phyloP scores from a whole-genome alignment of 352 stramenopile species.

The Pythium biforme region DNA sequence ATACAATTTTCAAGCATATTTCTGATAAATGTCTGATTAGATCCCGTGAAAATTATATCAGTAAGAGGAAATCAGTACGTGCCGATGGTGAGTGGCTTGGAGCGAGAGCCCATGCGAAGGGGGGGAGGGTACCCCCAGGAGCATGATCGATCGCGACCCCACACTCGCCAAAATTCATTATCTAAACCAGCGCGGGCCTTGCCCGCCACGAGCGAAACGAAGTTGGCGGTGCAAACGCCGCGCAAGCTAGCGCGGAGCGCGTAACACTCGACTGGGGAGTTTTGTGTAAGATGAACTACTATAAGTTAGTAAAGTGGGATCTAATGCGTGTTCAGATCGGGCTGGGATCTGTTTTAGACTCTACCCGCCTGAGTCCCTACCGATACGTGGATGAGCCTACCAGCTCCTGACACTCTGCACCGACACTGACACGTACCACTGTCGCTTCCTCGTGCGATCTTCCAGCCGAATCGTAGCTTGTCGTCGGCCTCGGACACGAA shows the following conservation, averaged over 20 bases:
- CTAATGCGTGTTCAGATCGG: too few relatives aligned
- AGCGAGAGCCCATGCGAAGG: conserved; percentile 14
- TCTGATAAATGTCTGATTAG: neutral
- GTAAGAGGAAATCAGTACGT: neutral
- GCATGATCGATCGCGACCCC: conserved; percentile 11
- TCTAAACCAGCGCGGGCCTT: conserved; percentile 1
- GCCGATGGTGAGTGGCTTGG: neutral
- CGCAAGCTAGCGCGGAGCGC: conserved; percentile 3
- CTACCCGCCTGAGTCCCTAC: too few relatives aligned
- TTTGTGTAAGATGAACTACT: neutral
- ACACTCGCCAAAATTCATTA: conserved; percentile 2
- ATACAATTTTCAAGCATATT: conserved; percentile 1
- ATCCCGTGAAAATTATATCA: neutral
- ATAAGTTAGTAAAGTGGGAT: neutral
- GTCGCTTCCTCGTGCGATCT: neutral
- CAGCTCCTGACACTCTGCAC: too few relatives aligned
- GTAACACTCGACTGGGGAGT: neutral
- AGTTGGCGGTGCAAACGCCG: conserved; percentile 8
- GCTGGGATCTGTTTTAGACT: too few relatives aligned
- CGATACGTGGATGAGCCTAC: too few relatives aligned
- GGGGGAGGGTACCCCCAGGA: conserved; percentile 11
- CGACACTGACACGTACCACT: neutral
- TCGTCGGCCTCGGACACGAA: neutral
- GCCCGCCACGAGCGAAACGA: conserved; percentile 8
- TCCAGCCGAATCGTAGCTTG: neutral